Conservation (phyloP, 2,329 filamentous ascomycete genomes). For the Exophiala aquamarina region DNA sequence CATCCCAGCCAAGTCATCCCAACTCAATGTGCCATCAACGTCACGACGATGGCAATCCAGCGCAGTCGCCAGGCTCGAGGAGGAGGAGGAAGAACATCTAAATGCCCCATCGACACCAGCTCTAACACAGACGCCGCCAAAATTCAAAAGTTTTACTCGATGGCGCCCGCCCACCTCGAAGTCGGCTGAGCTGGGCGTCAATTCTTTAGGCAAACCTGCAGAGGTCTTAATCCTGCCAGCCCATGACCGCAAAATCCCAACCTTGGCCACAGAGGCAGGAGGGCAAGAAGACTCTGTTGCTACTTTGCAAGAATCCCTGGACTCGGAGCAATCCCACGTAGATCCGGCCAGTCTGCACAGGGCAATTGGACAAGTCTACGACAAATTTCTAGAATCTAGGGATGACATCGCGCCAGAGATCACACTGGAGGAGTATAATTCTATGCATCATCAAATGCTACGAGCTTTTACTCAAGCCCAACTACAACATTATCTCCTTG, state of each 20-base stretch:
- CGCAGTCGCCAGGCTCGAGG: background rate
- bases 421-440: background rate
- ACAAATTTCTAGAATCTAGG: background rate
- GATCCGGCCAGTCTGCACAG: slow-evolving; percentile 13
- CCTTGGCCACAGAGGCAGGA: slow-evolving; percentile 9
- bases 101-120: background rate
- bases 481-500: background rate
- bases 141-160: background rate
- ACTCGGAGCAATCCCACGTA: slow-evolving; percentile 21
- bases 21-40: background rate
- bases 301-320: slow-evolving; percentile 20
- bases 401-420: background rate
- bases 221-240: slow-evolving; percentile 38
- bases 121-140: background rate
- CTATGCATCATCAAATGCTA: background rate
- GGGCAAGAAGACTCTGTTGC: slow-evolving; percentile 1
- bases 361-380: slow-evolving; percentile 22
- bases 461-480: background rate
- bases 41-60: background rate
- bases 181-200: slow-evolving; percentile 33
- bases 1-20: no score
- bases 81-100: background rate
- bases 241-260: slow-evolving; percentile 23
- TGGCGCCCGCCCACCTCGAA: slow-evolving; percentile 24
- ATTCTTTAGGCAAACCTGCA: slow-evolving; percentile 38